Percentiles rank a stretch among this genome's conserved stretches.
Evolutionary conservation across 768 basidiomycete species (phyloP).

Genomic region (Boletus edulis): DNA sequence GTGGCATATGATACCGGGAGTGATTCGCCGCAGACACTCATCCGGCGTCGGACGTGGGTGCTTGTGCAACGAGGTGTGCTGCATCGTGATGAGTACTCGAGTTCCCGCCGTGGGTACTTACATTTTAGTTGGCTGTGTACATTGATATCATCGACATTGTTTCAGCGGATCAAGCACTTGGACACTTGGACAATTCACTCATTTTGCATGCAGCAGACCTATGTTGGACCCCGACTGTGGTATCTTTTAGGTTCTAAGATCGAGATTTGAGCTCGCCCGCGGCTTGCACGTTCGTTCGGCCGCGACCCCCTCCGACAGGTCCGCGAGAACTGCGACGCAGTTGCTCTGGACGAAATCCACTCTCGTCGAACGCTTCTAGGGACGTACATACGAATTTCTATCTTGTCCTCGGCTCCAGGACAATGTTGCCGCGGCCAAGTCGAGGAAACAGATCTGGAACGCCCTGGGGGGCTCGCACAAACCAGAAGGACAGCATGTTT

Average conservation of each 20-base stretch:
- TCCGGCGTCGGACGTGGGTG: constrained; percentile 4
- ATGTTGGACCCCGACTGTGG: too few relatives aligned
- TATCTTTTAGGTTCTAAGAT: background rate
- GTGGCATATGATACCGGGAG: constrained; percentile 1
- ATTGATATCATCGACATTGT: constrained; percentile 16
- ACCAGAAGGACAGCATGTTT: too few relatives aligned
- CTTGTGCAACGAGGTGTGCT: constrained; percentile 2
- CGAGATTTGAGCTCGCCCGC: background rate
- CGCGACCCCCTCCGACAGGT: constrained; percentile 11
- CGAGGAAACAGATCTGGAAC: background rate
- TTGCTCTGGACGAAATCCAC: background rate
- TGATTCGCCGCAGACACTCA: background rate
- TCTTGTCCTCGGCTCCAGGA: background rate
- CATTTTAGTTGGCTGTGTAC: constrained; percentile 12
- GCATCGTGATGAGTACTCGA: constrained; percentile 2
- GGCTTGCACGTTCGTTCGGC: background rate
- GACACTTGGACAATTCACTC: constrained; percentile 15
- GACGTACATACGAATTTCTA: background rate
- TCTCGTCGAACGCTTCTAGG: background rate
- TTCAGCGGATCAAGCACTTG: constrained; percentile 15
- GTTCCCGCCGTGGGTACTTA: constrained; percentile 4
- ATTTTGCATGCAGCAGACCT: constrained; percentile 2
- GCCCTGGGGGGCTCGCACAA: background rate
- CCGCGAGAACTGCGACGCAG: background rate
- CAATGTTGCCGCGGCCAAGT: background rate